Evolutionary conservation across 2,329 filamentous ascomycete species (phyloP).

Genomic region (Tolypocladium guangdongense): DNA sequence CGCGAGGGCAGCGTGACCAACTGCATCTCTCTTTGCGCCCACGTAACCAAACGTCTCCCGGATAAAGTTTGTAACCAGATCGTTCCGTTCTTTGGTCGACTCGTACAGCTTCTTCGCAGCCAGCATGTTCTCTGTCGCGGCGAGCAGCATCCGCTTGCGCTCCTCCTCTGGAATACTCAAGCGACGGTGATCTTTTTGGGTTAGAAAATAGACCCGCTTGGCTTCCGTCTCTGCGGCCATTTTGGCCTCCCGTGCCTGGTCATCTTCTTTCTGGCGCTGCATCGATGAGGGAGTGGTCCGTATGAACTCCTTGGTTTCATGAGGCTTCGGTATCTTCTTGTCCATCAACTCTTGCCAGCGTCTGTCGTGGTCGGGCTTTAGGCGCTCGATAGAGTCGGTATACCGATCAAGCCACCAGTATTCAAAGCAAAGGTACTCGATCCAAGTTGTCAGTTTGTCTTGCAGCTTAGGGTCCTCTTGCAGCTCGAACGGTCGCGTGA

Average conservation of each 20-base stretch:
- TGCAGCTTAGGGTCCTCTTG: constrained; percentile 15
- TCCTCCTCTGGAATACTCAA: not conserved
- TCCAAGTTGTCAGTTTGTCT: constrained; percentile 22
- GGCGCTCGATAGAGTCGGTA: constrained; percentile 8
- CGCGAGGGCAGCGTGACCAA: constrained; percentile 9
- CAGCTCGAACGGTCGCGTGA: constrained; percentile 17
- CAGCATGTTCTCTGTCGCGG: not conserved
- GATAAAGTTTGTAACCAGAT: constrained; percentile 3
- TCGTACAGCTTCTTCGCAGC: not conserved
- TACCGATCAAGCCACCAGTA: constrained; percentile 14
- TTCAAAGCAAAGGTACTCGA: constrained; percentile 23
- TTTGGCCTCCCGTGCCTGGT: not conserved
- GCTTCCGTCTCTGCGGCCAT: not conserved
- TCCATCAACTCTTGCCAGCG: constrained; percentile 20
- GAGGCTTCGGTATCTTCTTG: constrained; percentile 12
- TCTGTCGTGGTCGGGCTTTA: constrained; percentile 13
- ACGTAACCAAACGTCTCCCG: constrained; percentile 1
- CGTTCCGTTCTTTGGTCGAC: not conserved
- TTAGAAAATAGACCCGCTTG: constrained; percentile 1
- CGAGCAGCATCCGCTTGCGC: constrained; percentile 1
- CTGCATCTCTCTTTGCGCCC: constrained; percentile 6
- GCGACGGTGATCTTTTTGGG: constrained; percentile 1
- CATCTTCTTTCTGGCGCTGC: constrained; percentile 1
- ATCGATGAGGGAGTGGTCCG: not conserved
- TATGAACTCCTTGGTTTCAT: constrained; percentile 7